Evolutionary conservation across 1,139 yeast species (phyloP).

Genomic region (Eremothecium gossypii): DNA sequence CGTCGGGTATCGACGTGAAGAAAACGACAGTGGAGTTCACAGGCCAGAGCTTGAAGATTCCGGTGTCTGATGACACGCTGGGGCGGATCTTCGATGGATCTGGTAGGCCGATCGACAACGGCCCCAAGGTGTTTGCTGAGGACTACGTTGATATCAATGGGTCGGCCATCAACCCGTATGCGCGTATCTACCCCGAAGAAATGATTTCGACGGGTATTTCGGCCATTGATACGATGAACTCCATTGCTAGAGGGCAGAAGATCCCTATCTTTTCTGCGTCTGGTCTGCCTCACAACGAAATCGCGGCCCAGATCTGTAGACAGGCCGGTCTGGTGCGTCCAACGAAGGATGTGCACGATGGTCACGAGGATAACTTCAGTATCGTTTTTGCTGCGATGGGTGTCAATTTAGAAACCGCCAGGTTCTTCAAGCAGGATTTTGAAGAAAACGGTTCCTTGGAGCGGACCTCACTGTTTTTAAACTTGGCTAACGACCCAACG

Average conservation of each 20-base stretch:
- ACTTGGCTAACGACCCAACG: constrained; percentile 98
- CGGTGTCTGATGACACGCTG: constrained; percentile 93
- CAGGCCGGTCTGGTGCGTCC: constrained; percentile 99
- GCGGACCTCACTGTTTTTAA: constrained; percentile 91
- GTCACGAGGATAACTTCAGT: constrained; percentile 98
- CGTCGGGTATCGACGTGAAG: constrained; percentile 95
- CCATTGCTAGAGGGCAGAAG: constrained; percentile 99
- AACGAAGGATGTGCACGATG: constrained; percentile 98
- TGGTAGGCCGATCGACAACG: constrained; percentile 96
- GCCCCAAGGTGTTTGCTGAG: constrained; percentile 97
- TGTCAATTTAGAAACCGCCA: constrained; percentile 83
- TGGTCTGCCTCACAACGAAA: constrained; percentile 98
- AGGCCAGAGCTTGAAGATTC: constrained; percentile 83
- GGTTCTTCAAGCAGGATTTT: constrained; percentile 96
- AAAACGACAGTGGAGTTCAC: constrained; percentile 96
- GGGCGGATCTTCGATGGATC: constrained; percentile 99
- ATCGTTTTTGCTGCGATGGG: constrained; percentile 99
- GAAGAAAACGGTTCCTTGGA: constrained; percentile 98
- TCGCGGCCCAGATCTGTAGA: constrained; percentile 99
- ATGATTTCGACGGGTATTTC: constrained; percentile 98
- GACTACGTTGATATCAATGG: constrained; percentile 97
- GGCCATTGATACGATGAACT: constrained; percentile 98
- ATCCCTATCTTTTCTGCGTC: constrained; percentile 98
- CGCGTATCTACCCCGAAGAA: constrained; percentile 98
- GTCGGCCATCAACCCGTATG: constrained; percentile 95